Conservation (phyloP, 2,329 filamentous ascomycete species). For the Diaporthe capsici region DNA sequence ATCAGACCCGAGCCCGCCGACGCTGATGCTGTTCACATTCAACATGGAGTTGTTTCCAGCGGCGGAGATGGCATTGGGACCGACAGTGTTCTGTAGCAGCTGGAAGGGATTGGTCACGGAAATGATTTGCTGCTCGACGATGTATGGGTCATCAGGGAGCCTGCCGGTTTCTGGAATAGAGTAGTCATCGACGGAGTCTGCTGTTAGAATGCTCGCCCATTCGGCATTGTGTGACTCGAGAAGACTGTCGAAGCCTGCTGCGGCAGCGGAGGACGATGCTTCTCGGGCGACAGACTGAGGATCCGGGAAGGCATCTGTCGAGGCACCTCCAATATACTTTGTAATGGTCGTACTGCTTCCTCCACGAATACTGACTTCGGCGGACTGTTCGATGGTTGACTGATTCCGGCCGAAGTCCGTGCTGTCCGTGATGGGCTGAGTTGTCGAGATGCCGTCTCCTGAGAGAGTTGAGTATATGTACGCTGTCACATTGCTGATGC, state of each 20-base stretch:
- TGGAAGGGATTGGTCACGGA: constrained; percentile 70
- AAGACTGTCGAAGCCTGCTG: constrained; percentile 67
- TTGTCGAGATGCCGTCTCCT: constrained; percentile 57
- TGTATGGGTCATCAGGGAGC: constrained; percentile 68
- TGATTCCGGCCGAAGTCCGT: constrained; percentile 67
- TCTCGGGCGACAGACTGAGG: constrained; percentile 67
- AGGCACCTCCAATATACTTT: constrained; percentile 79
- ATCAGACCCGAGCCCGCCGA: constrained; percentile 49
- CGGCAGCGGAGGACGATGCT: constrained; percentile 63
- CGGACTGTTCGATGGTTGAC: constrained; percentile 75
- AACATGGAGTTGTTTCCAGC: constrained; percentile 54
- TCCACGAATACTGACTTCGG: constrained; percentile 65
- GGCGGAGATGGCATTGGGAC: constrained; percentile 57
- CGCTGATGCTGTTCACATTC: constrained; percentile 45
- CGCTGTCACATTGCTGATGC: constrained; percentile 73
- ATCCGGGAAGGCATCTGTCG: constrained; percentile 75
- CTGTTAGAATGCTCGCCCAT: constrained; percentile 73
- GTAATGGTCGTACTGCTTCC: constrained; percentile 68
- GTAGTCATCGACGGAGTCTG: constrained; percentile 75
- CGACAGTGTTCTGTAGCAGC: constrained; percentile 65
- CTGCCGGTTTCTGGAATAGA: constrained; percentile 65
- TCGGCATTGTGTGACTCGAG: constrained; percentile 70
- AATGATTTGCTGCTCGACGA: constrained; percentile 68
- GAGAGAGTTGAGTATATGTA: constrained; percentile 61
- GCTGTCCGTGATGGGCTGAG: constrained; percentile 58